These are phyloP conservation scores for Erysimum cheiranthoides DNA, from an alignment of 345 rosid species.

Conservation along the genomic window DNA sequence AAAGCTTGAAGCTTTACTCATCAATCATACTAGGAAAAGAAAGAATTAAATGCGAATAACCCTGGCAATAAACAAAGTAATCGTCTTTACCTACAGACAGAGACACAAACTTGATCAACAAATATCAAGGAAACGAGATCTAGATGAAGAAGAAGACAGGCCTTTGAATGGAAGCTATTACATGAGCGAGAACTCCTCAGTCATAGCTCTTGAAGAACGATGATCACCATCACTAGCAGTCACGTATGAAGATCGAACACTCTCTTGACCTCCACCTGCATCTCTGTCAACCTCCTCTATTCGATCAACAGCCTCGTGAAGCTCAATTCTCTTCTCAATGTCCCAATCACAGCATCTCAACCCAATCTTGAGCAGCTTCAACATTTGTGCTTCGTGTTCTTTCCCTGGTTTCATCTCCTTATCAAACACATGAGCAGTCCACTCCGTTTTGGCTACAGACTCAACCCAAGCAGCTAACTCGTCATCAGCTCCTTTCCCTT, in stretches of 20 bases:
- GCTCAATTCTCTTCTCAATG: conserved; percentile 69
- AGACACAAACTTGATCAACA: conserved; percentile 35
- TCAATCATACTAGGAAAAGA: conserved; percentile 32
- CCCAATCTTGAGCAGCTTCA: conserved; percentile 82
- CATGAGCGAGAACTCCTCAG: conserved; percentile 54
- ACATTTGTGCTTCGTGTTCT: conserved; percentile 73
- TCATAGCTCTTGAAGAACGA: conserved; percentile 62
- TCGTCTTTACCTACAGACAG: conserved; percentile 35
- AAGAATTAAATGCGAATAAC: conserved; percentile 25
- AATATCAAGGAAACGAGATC: conserved; percentile 25
- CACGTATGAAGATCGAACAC: conserved; percentile 59
- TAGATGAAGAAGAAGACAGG: conserved; percentile 26
- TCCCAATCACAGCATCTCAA: conserved; percentile 86
- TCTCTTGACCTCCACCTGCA: conserved; percentile 61
- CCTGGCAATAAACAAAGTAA: conserved; percentile 4
- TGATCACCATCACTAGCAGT: conserved; percentile 61
- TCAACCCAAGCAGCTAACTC: conserved; percentile 83
- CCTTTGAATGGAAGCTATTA: conserved; percentile 36
- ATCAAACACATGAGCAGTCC: conserved; percentile 89
- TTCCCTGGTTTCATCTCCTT: conserved; percentile 69
- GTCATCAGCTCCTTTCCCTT: conserved; percentile 58
- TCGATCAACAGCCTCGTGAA: conserved; percentile 62
- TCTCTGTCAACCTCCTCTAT: conserved; percentile 55
- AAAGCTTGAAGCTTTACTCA: conserved; percentile 39
- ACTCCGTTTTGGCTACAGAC: conserved; percentile 74